A percentile compares a stretch with the other conserved stretches of the same genome.
Evolutionary conservation across 1,284 basidiomycete species (phyloP).

Genomic region (Ustilago tritici): DNA sequence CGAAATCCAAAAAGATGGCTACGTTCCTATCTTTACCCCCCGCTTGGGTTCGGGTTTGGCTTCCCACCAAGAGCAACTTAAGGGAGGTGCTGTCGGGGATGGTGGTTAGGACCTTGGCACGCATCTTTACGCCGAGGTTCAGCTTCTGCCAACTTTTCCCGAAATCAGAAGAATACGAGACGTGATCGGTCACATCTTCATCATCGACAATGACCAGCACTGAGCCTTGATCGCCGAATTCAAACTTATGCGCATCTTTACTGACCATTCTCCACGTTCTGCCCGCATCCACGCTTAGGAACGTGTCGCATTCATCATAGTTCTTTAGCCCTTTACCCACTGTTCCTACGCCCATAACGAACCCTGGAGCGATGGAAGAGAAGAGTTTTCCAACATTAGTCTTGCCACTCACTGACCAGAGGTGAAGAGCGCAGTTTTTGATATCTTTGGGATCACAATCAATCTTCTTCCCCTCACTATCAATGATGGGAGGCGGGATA

Average conservation of each 20-base stretch:
- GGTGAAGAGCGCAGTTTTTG: slow-evolving; percentile 82
- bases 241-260: slow-evolving; percentile 87
- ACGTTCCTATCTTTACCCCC: slow-evolving; percentile 76
- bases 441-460: slow-evolving; percentile 76
- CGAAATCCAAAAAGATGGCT: slow-evolving; percentile 86
- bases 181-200: slow-evolving; percentile 80
- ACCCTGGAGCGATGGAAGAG: slow-evolving; percentile 91
- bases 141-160: slow-evolving; percentile 84
- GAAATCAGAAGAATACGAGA: slow-evolving; percentile 87
- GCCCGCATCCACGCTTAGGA: slow-evolving; percentile 89
- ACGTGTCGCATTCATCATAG: slow-evolving; percentile 93
- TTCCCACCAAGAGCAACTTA: slow-evolving; percentile 88
- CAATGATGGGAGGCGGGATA: slow-evolving; percentile 77
- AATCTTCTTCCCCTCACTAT: slow-evolving; percentile 76
- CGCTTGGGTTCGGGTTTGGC: slow-evolving; percentile 78
- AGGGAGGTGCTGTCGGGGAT: slow-evolving; percentile 90
- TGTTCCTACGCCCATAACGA: slow-evolving; percentile 93
- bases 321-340: slow-evolving; percentile 79
- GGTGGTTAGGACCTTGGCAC: slow-evolving; percentile 84
- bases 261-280: slow-evolving; percentile 84
- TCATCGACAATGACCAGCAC: slow-evolving; percentile 88
- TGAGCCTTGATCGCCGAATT: slow-evolving; percentile 90
- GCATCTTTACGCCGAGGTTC: slow-evolving; percentile 79
- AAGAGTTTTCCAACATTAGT: slow-evolving; percentile 95
- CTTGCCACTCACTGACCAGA: slow-evolving; percentile 88